Evolutionary conservation across 73 alveolate species (phyloP).

Genomic region (Paramecium tetraurelia): DNA sequence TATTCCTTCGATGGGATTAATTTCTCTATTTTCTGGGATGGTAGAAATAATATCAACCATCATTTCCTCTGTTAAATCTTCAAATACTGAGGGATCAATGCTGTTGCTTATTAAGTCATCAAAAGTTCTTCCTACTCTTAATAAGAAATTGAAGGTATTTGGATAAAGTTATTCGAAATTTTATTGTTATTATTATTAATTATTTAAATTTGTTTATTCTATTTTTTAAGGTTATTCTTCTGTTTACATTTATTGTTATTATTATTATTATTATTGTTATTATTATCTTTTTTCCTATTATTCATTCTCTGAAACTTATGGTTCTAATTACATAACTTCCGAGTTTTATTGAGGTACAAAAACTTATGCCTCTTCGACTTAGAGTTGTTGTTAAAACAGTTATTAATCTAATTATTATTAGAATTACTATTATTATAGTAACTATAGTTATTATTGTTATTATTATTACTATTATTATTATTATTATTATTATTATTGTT

Average conservation of each 20-base stretch:
- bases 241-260: not conserved
- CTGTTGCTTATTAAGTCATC: not conserved
- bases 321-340: not conserved
- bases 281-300: not conserved
- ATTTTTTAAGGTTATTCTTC: not conserved
- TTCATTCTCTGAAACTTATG: not conserved
- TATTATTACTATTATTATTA: not conserved
- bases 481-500: not conserved
- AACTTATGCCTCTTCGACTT: not conserved
- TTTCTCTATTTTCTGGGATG: not conserved
- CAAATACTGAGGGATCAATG: slow-evolving; percentile 4
- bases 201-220: not conserved
- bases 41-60: not conserved
- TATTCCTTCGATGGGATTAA: not conserved
- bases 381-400: not conserved
- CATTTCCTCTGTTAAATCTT: slow-evolving; percentile 7
- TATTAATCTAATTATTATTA: not conserved
- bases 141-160: not conserved
- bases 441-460: not conserved
- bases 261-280: not conserved
- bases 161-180: not conserved
- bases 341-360: not conserved
- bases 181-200: not conserved
- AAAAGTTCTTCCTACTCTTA: not conserved
- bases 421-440: not conserved